Base-by-base conservation (phyloP, 768 basidiomycete genomes). In the Pleurotus platypus region DNA sequence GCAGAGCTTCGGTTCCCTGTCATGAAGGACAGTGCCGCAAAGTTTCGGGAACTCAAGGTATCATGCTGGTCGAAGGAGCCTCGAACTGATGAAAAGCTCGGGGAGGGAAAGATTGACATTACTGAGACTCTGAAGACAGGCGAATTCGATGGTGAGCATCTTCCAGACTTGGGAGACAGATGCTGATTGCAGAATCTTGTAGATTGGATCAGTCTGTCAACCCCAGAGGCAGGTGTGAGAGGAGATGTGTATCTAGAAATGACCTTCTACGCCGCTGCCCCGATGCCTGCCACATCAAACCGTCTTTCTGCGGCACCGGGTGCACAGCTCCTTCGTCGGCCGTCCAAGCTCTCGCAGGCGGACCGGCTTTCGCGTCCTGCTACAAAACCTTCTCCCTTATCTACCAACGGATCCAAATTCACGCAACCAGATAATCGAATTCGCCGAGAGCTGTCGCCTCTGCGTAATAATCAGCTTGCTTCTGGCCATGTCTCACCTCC, bases 191-290 rank as follows among this genome's bases (percentile, higher is more conserved):
- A 11, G 13, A 39, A n/a, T 39, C 18, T 24, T 39, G 43, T 64
- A 90, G 89, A 89, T 63, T 91, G 89, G 89, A 78, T 90, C 13
- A 69, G 73, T 45, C 75, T 92, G 45, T 54, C 51, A 13, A 54
- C 39, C 15, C 30, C 30, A 9, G 72, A 77, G 56, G 71, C 78
- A 30, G 80, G 82, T 47, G 85, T 83, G 6, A 84, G 90, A 20
- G 95, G 95, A 5, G 92, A 97, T 55, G 61, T 96, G 8, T 97
- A 91, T 67, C 78, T 97, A 13, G 95, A 98, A 69, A 89, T 97
- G 84, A 98, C 95, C 1, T 98, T 86, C 75, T 98, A 84, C 70
- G 82, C 92, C 2, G 84, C 87, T 55, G 81, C 78, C 3, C 83
- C 86, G 6, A 75, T 79, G n/a, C 71, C 85, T 62, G 55, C 68